Conservation (phyloP, 345 rosid genomes). For the Nephelium lappaceum region DNA sequence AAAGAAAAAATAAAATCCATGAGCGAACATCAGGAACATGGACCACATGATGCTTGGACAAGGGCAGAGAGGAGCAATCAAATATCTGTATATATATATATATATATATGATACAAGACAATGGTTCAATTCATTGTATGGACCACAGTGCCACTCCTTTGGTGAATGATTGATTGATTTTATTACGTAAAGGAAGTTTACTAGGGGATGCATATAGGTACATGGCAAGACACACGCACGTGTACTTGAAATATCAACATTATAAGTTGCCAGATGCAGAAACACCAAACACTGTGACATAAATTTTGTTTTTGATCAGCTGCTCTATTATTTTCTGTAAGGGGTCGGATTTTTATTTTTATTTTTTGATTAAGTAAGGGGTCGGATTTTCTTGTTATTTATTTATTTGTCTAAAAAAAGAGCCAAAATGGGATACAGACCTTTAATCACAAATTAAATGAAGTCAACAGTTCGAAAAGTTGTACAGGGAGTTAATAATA, state of each 20-base stretch:
- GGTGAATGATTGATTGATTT: not conserved
- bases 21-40: not conserved
- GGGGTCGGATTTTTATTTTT: too few species aligned
- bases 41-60: conserved; percentile 4
- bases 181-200: not conserved
- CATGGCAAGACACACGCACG: conserved; percentile 12
- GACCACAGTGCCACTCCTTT: conserved; percentile 13
- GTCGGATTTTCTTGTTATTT: too few species aligned
- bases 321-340: too few species aligned
- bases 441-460: too few species aligned
- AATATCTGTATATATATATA: not conserved
- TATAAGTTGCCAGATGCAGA: not conserved
- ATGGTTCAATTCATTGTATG: not conserved
- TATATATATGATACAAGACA: not conserved
- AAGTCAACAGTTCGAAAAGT: too few species aligned
- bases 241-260: conserved; percentile 4
- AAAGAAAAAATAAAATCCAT: too few species aligned
- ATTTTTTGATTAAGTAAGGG: too few species aligned
- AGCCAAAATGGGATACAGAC: too few species aligned
- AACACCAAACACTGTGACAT: too few species aligned
- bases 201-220: not conserved
- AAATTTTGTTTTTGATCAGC: too few species aligned
- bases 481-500: not conserved
- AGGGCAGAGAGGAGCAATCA: not conserved
- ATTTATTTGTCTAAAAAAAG: too few species aligned